Evolutionary conservation across 768 basidiomycete genomes (phyloP).

Genomic region (Boletellus emodensis): DNA sequence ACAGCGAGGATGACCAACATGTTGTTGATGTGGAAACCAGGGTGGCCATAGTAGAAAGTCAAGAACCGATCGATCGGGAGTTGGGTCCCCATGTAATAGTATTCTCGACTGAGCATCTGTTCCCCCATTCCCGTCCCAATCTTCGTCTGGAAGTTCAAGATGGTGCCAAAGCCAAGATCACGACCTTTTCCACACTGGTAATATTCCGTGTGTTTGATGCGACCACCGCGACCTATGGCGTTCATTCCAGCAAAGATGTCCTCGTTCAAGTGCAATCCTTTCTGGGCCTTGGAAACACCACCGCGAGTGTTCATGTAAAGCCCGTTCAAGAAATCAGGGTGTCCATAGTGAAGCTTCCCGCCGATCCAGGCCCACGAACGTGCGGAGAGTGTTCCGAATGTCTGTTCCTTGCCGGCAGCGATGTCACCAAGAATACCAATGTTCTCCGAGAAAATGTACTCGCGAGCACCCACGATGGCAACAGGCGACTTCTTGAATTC

Average conservation of each 20-base stretch:
- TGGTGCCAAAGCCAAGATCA: conserved; percentile 98
- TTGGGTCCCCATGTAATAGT: conserved; percentile 98
- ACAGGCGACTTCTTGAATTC: conserved; percentile 88
- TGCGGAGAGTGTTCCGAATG: conserved; percentile 96
- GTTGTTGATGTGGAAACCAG: conserved; percentile 99
- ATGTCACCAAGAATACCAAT: conserved; percentile 98
- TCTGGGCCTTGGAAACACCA: conserved; percentile 98
- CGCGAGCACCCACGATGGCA: conserved; percentile 96
- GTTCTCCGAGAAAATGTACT: conserved; percentile 99
- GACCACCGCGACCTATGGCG: conserved; percentile 92
- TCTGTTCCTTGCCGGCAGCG: conserved; percentile 98
- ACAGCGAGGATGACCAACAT: conserved; percentile 98
- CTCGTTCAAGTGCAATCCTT: conserved; percentile 98
- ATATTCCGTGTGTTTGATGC: conserved; percentile 99
- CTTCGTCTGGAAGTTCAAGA: conserved; percentile 99
- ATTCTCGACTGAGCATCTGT: conserved; percentile 98
- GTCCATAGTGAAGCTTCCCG: conserved; percentile 97
- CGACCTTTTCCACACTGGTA: conserved; percentile 99
- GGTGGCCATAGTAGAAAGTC: conserved; percentile 99
- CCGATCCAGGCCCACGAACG: conserved; percentile 96
- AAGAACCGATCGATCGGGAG: conserved; percentile 97
- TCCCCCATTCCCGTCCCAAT: conserved; percentile 99
- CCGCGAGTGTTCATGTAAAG: conserved; percentile 98
- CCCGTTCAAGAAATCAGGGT: conserved; percentile 98
- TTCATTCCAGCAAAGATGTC: conserved; percentile 99